Base-by-base conservation (phyloP, 2,329 filamentous ascomycete genomes). In the Nakataea oryzae region DNA sequence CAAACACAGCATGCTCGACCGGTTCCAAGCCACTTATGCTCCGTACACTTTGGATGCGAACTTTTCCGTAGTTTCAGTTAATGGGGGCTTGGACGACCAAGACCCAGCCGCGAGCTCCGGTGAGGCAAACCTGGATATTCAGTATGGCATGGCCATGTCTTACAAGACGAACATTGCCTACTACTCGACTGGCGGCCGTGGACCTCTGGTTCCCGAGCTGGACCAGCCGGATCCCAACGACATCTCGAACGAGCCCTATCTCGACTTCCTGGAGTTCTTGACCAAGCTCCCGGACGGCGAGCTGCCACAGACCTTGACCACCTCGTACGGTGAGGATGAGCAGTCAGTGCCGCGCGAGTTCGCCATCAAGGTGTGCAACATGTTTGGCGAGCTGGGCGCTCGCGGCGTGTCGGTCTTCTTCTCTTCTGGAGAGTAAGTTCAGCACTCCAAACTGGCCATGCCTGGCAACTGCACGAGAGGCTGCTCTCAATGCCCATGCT, bases 301-400 rank as follows among this genome's bases (percentile, higher is more conserved):
- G 29, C 70, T 84, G 14, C 84, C 84, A 1, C 81, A 82, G 60
- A 78, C 85, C 1, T 74, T 86, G n/a, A 81, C 79, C 57, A 78
- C 83, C 27, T 84, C 81, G n/a, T 86, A 85, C 67, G 81, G 78
- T 8, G 82, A 85, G 65, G 78, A 84, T 64, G 83, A 86, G 71
- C 74, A 81, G 58, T 77, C 78, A 0, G 80, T 85, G 0, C 82
- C 82, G 1, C 64, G 64, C 7, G 72, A 74, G 2, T 85, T 84
- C 64, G 82, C 82, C 1, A 69, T 73, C 62, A 76, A 77, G 28
- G 80, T 83, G 5, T 85, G 82, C 69, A 73, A 78, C 59, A 70
- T 80, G 65, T 79, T 85, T 63, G 82, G 80, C 4, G 74, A 82
- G 62, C 74, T 85, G 3, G 74, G 81, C 3, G 77, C 74, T 13